Percentiles rank a stretch among this genome's conserved stretches.
Evolutionary conservation across 768 basidiomycete genomes (phyloP).

Genomic region (Ephemerocybe angulata): DNA sequence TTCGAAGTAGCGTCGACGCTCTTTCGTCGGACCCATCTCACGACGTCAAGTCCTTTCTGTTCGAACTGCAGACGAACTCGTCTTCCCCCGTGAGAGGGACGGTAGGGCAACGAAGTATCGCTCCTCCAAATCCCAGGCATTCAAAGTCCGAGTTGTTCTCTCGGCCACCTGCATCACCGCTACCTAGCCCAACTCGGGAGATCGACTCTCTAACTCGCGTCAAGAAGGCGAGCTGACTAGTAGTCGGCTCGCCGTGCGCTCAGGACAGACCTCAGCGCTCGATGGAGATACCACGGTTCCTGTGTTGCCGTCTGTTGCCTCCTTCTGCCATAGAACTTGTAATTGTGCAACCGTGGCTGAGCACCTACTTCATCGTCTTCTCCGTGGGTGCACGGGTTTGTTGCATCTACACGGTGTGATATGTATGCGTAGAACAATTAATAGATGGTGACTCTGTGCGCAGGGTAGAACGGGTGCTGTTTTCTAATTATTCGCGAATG

Average conservation of each 20-base stretch:
- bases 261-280: too few species aligned
- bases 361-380: too few species aligned
- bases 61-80: neutral
- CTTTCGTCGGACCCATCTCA: conserved; percentile 54
- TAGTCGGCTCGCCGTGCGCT: too few species aligned
- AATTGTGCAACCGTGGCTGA: too few species aligned
- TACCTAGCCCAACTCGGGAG: neutral
- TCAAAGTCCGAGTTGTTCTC: neutral
- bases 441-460: neutral
- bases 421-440: neutral
- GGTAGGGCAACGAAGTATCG: neutral
- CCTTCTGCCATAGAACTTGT: too few species aligned
- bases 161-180: neutral
- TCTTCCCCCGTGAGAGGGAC: neutral
- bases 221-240: neutral
- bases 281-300: too few species aligned
- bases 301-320: too few species aligned
- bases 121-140: neutral
- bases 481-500: neutral
- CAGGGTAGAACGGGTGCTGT: too few species aligned
- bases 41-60: conserved; percentile 7
- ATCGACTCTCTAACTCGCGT: neutral
- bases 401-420: too few species aligned
- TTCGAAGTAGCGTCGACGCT: conserved; percentile 38
- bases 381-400: too few species aligned